Evolutionary conservation across 2,329 filamentous ascomycete genomes (phyloP), one percentile per base, ranked within the genome.

Genomic region (Waltergamsia citrina): DNA sequence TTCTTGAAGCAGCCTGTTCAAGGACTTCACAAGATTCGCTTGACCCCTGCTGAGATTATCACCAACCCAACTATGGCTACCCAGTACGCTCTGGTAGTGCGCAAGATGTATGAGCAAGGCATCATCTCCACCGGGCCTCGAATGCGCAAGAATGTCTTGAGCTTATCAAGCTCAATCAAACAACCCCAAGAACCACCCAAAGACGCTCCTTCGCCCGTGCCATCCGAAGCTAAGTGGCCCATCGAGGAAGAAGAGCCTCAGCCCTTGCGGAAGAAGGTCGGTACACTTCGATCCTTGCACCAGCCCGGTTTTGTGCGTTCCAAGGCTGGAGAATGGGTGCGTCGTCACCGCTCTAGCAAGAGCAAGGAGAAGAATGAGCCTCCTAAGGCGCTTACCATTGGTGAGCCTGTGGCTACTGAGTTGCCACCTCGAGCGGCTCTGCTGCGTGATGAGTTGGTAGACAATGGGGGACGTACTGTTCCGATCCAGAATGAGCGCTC

Each of bases 41-140:
- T 71, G 28, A 59, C 57, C 0, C 60, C 65, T 34, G 65, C 67
- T 32, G 68, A 72, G 21, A 55, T 73, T 16, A 49, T 71, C n/a
- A 52, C 63, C 10, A 50, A 69, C 39, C 65, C 69, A 6, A 70
- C 65, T 16, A 67, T 71, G 60, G 49, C 57, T 25, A 51, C 56
- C 12, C 69, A 73, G 36, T 62, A 68, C 39, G 65, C 67, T 38
- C 51, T 66, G 9, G 43, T 66, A 23, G 37, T 45, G 6, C 37
- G 37, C 18, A 49, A 44, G n/a, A 49, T 55, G 27, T 46, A 32
- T 20, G 41, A 43, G 7, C 33, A 40, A 3, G 48, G 36, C 6
- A 39, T 39, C 4, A 29, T 44, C 8, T 43, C 38, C 28, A 30
- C 23, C n/a, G n/a, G n/a, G n/a, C n/a, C n/a, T n/a, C n/a, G n/a